A percentile compares a stretch with the other conserved stretches of the same genome.
These are phyloP conservation scores for Cochlearia excelsa DNA, from an alignment of 345 rosid genomes.

Conservation along the genomic window DNA sequence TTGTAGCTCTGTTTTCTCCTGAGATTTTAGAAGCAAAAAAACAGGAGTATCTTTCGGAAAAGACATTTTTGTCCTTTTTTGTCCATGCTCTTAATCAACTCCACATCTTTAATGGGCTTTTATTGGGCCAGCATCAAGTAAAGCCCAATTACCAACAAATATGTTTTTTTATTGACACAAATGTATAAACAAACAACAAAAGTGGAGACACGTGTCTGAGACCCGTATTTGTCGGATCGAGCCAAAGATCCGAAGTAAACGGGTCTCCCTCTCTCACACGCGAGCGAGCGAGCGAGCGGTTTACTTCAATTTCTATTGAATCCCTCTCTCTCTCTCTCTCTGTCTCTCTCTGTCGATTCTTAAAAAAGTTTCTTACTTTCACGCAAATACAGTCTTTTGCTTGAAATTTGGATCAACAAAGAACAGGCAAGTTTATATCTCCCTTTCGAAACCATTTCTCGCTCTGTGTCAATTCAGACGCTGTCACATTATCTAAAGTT, in stretches of 20 bases:
- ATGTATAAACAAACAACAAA: too few relatives aligned
- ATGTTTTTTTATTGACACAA: too few relatives aligned
- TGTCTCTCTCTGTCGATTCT: conserved; percentile 13
- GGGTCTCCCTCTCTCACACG: conserved; percentile 13
- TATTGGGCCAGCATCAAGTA: too few relatives aligned
- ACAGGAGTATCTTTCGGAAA: too few relatives aligned
- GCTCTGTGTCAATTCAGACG: background rate
- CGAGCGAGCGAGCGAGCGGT: background rate
- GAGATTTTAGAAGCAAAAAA: background rate
- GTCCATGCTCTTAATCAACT: too few relatives aligned
- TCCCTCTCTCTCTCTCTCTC: conserved; percentile 4
- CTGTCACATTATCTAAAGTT: too few relatives aligned
- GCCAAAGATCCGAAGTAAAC: background rate
- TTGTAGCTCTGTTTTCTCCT: conserved; percentile 53
- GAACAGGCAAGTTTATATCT: conserved; percentile 35
- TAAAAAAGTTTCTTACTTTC: background rate
- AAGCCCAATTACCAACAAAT: too few relatives aligned
- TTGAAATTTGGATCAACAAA: conserved; percentile 22
- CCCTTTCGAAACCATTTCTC: conserved; percentile 6
- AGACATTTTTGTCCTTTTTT: too few relatives aligned
- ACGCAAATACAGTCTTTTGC: conserved; percentile 32
- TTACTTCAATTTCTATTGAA: background rate
- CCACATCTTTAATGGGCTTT: too few relatives aligned
- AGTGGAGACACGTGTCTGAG: background rate
- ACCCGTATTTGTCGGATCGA: too few relatives aligned